phyloP scores from a whole-genome alignment of 1,284 basidiomycete species.

The Xanthoconium separans region DNA sequence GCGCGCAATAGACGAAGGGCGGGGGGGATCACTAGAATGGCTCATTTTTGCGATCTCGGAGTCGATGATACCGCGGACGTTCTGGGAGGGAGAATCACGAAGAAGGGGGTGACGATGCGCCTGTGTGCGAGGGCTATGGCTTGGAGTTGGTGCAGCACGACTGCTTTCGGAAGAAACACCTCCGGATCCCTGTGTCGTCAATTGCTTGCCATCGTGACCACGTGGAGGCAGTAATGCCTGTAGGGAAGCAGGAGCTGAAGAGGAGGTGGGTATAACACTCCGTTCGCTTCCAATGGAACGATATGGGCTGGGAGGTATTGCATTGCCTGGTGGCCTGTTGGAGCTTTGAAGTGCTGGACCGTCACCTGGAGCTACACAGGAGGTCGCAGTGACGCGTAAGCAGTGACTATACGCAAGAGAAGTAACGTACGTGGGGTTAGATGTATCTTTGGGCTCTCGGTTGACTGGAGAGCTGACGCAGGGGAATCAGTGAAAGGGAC shows the following conservation, averaged over 20 bases:
- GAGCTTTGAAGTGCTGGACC: conserved; percentile 35
- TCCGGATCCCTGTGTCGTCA: conserved; percentile 31
- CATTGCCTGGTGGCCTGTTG: conserved; percentile 39
- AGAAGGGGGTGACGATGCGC: conserved; percentile 21
- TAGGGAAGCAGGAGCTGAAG: conserved; percentile 32
- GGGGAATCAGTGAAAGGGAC: conserved; percentile 24
- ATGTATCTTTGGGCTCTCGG: not conserved
- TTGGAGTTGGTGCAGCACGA: conserved; percentile 26
- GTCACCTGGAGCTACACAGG: conserved; percentile 7
- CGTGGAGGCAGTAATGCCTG: conserved; percentile 18
- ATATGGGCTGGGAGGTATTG: conserved; percentile 31
- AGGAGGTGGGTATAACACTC: conserved; percentile 24
- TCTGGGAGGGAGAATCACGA: conserved; percentile 15
- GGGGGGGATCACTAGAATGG: conserved; percentile 12
- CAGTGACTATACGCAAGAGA: not conserved
- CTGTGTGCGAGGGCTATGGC: conserved; percentile 33
- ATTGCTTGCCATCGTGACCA: conserved; percentile 17
- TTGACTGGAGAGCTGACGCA: conserved; percentile 5
- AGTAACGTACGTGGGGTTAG: conserved; percentile 9
- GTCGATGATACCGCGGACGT: conserved; percentile 6
- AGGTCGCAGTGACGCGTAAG: not conserved
- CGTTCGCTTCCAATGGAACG: conserved; percentile 16
- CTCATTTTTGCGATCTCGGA: conserved; percentile 14
- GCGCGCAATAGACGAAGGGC: conserved; percentile 15
- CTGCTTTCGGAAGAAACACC: conserved; percentile 44